phyloP scores from a whole-genome alignment of 1,139 yeast species.

The Scheffersomyces lignicola region DNA sequence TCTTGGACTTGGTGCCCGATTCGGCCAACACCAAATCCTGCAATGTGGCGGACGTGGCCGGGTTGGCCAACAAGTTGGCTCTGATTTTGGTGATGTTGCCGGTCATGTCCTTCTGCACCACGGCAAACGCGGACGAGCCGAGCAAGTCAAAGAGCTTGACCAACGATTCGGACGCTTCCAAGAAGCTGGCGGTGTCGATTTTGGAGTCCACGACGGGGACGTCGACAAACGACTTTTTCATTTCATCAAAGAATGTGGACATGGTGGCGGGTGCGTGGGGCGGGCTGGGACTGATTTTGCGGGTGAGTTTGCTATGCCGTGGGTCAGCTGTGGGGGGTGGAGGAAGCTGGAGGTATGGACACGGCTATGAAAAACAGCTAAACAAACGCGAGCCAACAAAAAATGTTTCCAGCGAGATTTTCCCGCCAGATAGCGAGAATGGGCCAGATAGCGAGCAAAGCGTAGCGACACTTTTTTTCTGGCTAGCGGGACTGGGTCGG shows the following conservation, averaged over 20 bases:
- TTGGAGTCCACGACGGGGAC: constrained; percentile 66
- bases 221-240: constrained; percentile 72
- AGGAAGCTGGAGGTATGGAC: too few species aligned
- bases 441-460: too few species aligned
- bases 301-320: too few species aligned
- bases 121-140: constrained; percentile 82
- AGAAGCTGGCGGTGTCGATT: constrained; percentile 70
- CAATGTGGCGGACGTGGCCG: constrained; percentile 62
- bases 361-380: too few species aligned
- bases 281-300: too few species aligned
- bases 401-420: too few species aligned
- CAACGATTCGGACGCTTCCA: constrained; percentile 82
- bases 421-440: too few species aligned
- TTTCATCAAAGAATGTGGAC: constrained; percentile 78
- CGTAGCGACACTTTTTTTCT: too few species aligned
- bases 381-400: too few species aligned
- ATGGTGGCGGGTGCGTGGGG: too few species aligned
- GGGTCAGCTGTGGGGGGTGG: too few species aligned
- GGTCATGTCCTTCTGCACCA: constrained; percentile 85
- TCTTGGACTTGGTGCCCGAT: constrained; percentile 62
- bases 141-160: constrained; percentile 80
- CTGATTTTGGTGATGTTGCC: constrained; percentile 83
- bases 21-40: constrained; percentile 78
- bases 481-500: too few species aligned
- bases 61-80: constrained; percentile 62